These are phyloP conservation scores for Orbilia ellipsospora DNA, from an alignment of 2,329 filamentous ascomycete species.

Conservation along the genomic window DNA sequence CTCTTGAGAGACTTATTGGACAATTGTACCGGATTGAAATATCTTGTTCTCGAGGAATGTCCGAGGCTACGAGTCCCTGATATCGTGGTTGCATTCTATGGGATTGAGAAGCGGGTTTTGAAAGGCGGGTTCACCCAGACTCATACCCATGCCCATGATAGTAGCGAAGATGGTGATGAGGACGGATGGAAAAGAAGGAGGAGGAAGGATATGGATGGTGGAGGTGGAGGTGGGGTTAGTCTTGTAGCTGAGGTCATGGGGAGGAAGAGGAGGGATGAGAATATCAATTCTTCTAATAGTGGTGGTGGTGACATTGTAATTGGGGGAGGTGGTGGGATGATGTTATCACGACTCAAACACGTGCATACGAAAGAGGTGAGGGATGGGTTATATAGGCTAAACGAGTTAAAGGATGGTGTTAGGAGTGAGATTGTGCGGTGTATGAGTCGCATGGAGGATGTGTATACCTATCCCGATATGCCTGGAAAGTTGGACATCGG, in stretches of 20 bases:
- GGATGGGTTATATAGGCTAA: slow-evolving; percentile 38
- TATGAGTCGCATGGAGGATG: slow-evolving; percentile 46
- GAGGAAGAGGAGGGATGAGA: neutral
- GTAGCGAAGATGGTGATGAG: neutral
- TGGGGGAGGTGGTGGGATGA: neutral
- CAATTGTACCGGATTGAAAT: slow-evolving; percentile 20
- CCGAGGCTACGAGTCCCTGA: slow-evolving; percentile 31
- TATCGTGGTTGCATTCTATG: slow-evolving; percentile 44
- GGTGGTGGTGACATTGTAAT: neutral
- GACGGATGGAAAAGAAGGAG: neutral
- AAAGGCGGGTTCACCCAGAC: neutral
- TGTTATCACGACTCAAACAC: slow-evolving; percentile 32
- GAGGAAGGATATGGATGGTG: neutral
- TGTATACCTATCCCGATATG: slow-evolving; percentile 33
- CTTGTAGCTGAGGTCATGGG: slow-evolving; percentile 47
- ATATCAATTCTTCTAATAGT: neutral
- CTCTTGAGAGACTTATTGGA: slow-evolving; percentile 42
- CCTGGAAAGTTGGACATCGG: slow-evolving; percentile 6
- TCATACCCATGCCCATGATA: neutral
- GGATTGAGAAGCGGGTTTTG: slow-evolving; percentile 31
- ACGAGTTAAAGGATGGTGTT: slow-evolving; percentile 38
- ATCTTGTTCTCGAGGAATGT: slow-evolving; percentile 33
- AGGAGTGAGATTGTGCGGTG: slow-evolving; percentile 38
- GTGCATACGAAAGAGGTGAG: slow-evolving; percentile 44
- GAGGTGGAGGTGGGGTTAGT: slow-evolving; percentile 20